Conservation (phyloP, 805 yeast genomes). For the Starmera pachycereana region DNA sequence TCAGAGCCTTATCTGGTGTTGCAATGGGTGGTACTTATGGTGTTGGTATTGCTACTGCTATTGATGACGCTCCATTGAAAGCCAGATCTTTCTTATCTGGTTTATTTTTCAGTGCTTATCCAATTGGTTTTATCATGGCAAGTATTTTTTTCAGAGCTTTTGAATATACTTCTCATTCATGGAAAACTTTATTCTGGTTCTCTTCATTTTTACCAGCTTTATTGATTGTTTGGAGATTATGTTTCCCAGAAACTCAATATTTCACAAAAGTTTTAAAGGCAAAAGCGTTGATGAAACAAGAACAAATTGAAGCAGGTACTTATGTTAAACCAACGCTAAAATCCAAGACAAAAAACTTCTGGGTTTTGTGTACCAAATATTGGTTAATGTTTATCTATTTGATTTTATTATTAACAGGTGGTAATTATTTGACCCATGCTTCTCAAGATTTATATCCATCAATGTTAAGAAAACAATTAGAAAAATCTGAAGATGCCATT, state of each 20-base stretch:
- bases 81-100: constrained; percentile 61
- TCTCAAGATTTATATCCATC: constrained; percentile 70
- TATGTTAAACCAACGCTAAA: constrained; percentile 17
- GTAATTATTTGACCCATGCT: constrained; percentile 65
- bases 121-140: constrained; percentile 56
- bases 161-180: constrained; percentile 36
- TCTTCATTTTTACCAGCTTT: constrained; percentile 53
- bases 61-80: constrained; percentile 53
- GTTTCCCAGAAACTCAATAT: constrained; percentile 50
- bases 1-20: constrained; percentile 51
- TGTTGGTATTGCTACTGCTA: constrained; percentile 31
- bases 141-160: constrained; percentile 58
- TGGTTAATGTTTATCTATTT: constrained; percentile 54
- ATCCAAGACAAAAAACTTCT: constrained; percentile 18
- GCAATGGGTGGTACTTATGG: constrained; percentile 43
- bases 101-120: constrained; percentile 45
- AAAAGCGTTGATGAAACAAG: constrained; percentile 14
- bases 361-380: constrained; percentile 31
- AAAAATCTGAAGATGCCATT: constrained; percentile 32
- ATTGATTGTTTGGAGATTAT: constrained; percentile 45
- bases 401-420: constrained; percentile 54
- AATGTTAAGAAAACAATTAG: constrained; percentile 42
- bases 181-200: constrained; percentile 71
- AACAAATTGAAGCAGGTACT: constrained; percentile 19
- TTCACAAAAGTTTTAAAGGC: constrained; percentile 27